A percentile compares a stretch with the other conserved stretches of the same genome.
phyloP scores from a whole-genome alignment of 1,284 basidiomycete genomes.

The Moesziomyces antarcticus region DNA sequence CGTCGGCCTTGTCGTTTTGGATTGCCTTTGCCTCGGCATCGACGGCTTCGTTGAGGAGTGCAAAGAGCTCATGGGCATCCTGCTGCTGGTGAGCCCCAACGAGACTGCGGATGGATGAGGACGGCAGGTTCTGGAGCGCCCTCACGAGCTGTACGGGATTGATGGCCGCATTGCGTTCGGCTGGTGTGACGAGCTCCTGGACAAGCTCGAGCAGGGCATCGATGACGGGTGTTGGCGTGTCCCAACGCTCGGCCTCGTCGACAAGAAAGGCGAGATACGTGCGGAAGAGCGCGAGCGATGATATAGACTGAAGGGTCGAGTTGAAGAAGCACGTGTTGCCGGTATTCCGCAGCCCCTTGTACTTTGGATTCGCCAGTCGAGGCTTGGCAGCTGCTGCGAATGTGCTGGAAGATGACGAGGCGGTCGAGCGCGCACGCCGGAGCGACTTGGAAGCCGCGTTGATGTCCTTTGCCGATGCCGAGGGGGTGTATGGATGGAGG shows the following conservation, averaged over 20 bases:
- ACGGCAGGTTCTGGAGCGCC: constrained; percentile 50
- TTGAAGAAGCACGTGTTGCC: constrained; percentile 67
- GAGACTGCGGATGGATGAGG: constrained; percentile 55
- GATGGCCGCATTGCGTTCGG: constrained; percentile 53
- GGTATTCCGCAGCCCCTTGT: constrained; percentile 61
- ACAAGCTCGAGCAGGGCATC: constrained; percentile 59
- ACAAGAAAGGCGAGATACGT: constrained; percentile 44
- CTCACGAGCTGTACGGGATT: constrained; percentile 49
- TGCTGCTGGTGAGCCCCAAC: constrained; percentile 66
- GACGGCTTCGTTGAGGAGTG: constrained; percentile 60
- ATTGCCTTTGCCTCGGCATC: constrained; percentile 55
- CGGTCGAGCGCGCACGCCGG: constrained; percentile 24
- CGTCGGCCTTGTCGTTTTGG: constrained; percentile 12
- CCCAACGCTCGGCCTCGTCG: constrained; percentile 53
- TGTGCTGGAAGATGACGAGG: constrained; percentile 11
- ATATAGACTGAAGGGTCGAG: constrained; percentile 61
- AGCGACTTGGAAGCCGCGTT: constrained; percentile 7
- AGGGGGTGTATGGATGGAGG: constrained; percentile 31
- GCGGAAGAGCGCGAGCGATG: constrained; percentile 39
- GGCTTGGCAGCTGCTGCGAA: constrained; percentile 1
- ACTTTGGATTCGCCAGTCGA: constrained; percentile 22
- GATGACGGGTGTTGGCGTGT: constrained; percentile 62
- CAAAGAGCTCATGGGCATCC: constrained; percentile 66
- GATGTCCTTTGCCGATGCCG: constrained; percentile 15
- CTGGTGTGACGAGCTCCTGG: constrained; percentile 35